These are phyloP conservation scores for Albophoma yamanashiensis DNA, from an alignment of 2,329 filamentous ascomycete species.

Conservation along the genomic window DNA sequence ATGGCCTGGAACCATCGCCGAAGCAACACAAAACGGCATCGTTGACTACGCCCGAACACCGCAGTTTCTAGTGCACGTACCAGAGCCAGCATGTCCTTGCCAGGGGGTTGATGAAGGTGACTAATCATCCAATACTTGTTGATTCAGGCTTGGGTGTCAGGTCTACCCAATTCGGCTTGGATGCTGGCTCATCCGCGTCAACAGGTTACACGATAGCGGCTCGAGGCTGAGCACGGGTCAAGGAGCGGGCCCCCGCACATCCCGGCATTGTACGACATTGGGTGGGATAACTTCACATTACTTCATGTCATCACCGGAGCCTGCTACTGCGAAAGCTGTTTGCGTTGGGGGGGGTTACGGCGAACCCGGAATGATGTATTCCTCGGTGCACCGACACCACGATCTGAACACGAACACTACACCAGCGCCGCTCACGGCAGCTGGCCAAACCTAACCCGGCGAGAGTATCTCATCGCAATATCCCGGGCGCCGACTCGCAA, in stretches of 20 bases:
- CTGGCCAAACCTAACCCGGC: constrained; percentile 18
- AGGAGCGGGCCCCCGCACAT: neutral
- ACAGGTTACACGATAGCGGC: neutral
- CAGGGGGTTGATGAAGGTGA: neutral
- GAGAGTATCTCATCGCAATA: constrained; percentile 32
- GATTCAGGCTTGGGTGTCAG: neutral
- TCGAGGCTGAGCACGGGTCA: neutral
- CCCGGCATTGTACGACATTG: neutral
- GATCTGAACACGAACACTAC: constrained; percentile 7
- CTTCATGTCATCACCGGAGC: neutral
- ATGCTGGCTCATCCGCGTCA: neutral
- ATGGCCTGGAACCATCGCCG: neutral
- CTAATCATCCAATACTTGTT: neutral
- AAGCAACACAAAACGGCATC: neutral
- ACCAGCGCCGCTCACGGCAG: constrained; percentile 13
- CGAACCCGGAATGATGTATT: neutral
- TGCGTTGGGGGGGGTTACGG: neutral
- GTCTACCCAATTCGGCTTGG: neutral
- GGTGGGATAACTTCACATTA: neutral
- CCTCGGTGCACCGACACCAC: neutral
- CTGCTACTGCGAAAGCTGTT: neutral
- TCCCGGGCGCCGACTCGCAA: constrained; percentile 30
- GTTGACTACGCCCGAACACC: neutral
- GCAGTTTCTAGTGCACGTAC: neutral
- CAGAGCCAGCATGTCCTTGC: neutral